Conservation (phyloP, 768 basidiomycete genomes). For the Leccinum imitatum region DNA sequence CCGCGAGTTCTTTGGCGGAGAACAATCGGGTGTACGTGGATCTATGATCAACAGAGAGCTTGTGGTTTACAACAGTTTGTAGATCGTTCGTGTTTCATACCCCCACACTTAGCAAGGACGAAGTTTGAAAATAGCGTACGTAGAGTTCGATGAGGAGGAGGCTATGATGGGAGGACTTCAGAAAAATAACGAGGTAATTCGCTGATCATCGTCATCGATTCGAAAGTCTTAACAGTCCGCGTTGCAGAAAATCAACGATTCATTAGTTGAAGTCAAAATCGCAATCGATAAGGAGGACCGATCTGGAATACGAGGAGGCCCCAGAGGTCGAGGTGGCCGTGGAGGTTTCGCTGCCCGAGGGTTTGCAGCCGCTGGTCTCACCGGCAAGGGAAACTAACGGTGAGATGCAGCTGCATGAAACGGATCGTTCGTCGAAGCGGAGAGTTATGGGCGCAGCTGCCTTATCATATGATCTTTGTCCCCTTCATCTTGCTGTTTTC, state of each 20-base stretch:
- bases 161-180: slow-evolving; percentile 78
- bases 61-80: slow-evolving; percentile 2
- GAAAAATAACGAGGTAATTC: slow-evolving; percentile 64
- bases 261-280: slow-evolving; percentile 63
- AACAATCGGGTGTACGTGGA: slow-evolving; percentile 59
- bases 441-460: slow-evolving; percentile 17
- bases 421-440: slow-evolving; percentile 15
- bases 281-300: slow-evolving; percentile 57
- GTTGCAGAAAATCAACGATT: slow-evolving; percentile 67
- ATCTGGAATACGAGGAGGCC: slow-evolving; percentile 48
- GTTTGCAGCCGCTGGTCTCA: slow-evolving; percentile 70
- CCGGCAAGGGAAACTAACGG: slow-evolving; percentile 31
- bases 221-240: slow-evolving; percentile 6
- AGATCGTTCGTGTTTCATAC: slow-evolving; percentile 71
- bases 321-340: slow-evolving; percentile 53
- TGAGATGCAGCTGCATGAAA: slow-evolving; percentile 27
- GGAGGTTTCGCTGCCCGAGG: slow-evolving; percentile 59
- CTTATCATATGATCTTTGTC: slow-evolving; percentile 17
- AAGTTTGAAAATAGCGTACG: slow-evolving; percentile 65
- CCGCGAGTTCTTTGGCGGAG: slow-evolving; percentile 74
- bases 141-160: slow-evolving; percentile 89
- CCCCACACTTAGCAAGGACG: slow-evolving; percentile 51
- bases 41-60: neutral
- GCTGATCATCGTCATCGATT: slow-evolving; percentile 16
- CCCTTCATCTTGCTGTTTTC: slow-evolving; percentile 9